Conservation (phyloP, 495 filamentous ascomycete genomes). For the Tuber calosporum region DNA sequence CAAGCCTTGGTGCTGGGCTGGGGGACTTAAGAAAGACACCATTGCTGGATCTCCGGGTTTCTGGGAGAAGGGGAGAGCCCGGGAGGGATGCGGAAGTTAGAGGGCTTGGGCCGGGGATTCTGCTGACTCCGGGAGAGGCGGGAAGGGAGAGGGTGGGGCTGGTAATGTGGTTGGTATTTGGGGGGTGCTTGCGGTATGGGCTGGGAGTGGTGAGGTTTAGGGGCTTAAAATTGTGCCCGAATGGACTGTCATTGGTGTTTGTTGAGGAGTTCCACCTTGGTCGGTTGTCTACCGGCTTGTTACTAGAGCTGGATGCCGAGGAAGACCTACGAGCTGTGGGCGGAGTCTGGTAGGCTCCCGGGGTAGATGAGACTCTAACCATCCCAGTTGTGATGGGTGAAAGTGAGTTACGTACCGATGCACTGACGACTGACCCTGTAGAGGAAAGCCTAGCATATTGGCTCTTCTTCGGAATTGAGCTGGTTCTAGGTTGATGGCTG, state of each 20-base stretch:
- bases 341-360: conserved; percentile 17
- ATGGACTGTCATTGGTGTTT: conserved; percentile 61
- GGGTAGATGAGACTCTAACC: conserved; percentile 31
- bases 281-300: conserved; percentile 48
- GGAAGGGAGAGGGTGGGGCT: conserved; percentile 41
- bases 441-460: conserved; percentile 32
- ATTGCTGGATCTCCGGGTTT: conserved; percentile 16
- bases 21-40: conserved; percentile 28
- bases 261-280: conserved; percentile 75
- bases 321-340: conserved; percentile 28
- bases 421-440: conserved; percentile 8
- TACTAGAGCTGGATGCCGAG: conserved; percentile 26
- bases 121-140: conserved; percentile 39
- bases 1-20: conserved; percentile 25
- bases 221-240: conserved; percentile 64
- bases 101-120: conserved; percentile 38
- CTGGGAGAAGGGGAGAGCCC: conserved; percentile 22
- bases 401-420: conserved; percentile 16
- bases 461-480: conserved; percentile 36
- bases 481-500: conserved; percentile 21
- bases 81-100: conserved; percentile 23
- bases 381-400: conserved; percentile 33
- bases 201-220: conserved; percentile 56
- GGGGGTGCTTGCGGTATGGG: conserved; percentile 52
- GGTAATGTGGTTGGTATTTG: conserved; percentile 39